Base-by-base conservation (phyloP, 2,329 filamentous ascomycete genomes). In the Verticillium nonalfalfae region DNA sequence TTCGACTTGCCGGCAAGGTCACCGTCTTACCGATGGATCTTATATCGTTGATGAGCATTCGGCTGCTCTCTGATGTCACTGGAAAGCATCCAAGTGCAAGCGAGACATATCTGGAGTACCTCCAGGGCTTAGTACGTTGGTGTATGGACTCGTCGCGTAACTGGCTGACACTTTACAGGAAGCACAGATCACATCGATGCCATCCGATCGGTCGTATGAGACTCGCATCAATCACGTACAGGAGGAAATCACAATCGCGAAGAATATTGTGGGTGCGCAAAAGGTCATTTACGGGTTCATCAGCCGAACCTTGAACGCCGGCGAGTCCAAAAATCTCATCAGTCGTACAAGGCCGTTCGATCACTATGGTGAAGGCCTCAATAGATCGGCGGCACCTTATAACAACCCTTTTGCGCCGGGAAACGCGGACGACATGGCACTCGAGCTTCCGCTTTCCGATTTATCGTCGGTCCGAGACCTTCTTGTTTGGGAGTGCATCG, bases 11-110 rank as follows among this genome's bases (percentile, higher is more conserved):
- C 6, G 71, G 74, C 6, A 72, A 71, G 52, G 72, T 74, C 7
- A 72, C 74, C 21, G 65, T 81, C 31, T 64, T 77, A 36, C 80
- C 79, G 1, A 69, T 76, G 45, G 79, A 81, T 21, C 62, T 81
- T 2, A 63, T 79, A 33, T 75, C 76, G 1, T 66, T 81, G 18
- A 66, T 80, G 11, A 71, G 71, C 10, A 63, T 75, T 40, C 72
- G 71, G 14, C 68, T 82, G 36, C 62, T 80, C 1, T 68, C 73
- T 54, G 77, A 81, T 50, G 67, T 71, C 21, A 75, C 74, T 1
- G 73, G 71, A 4, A 72, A 70, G 55, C 71, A 72, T 36, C 71
- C 75, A 3, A 73, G 75, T 34, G 74, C 81, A 15, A 73, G 69
- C 40, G 72, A 75, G 26, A 78, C 74, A 0, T 81, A 81, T 58